Percentiles rank a stretch among this genome's conserved stretches.
phyloP scores from a whole-genome alignment of 2,329 filamentous ascomycete species.

The Diaporthe sp. region DNA sequence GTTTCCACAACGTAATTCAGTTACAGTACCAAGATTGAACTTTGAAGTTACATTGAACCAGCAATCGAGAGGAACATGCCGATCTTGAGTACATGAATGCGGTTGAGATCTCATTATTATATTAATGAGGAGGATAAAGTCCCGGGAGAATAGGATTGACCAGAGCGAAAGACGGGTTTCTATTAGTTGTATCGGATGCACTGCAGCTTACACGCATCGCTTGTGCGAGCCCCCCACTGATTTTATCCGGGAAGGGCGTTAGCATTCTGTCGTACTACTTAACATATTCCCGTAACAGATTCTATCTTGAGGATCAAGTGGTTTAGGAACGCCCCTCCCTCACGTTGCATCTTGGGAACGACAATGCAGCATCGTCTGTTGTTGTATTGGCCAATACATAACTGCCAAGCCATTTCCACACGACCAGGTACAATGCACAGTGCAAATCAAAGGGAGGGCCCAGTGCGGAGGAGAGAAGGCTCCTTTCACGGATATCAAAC shows the following conservation, averaged over 20 bases:
- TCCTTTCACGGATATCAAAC: neutral
- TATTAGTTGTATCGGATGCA: neutral
- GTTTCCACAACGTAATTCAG: neutral
- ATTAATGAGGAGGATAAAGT: constrained; percentile 17
- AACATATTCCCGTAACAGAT: neutral
- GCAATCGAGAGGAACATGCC: neutral
- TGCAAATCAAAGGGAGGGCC: neutral
- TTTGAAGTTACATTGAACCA: neutral
- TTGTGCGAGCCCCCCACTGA: neutral
- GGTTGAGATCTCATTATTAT: neutral
- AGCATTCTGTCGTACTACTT: neutral
- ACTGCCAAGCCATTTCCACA: neutral
- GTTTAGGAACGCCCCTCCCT: neutral
- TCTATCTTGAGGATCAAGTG: neutral
- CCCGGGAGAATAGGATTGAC: neutral
- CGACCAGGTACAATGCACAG: neutral
- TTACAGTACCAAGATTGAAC: neutral
- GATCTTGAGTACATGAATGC: neutral
- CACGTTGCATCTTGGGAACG: neutral
- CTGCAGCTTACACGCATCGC: neutral
- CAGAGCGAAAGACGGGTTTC: neutral
- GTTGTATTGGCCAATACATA: neutral
- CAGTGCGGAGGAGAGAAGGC: neutral
- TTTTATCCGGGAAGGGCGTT: neutral
- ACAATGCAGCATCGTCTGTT: neutral